Conservation (phyloP, 345 rosid genomes). For the Arabidopsis suecica region DNA sequence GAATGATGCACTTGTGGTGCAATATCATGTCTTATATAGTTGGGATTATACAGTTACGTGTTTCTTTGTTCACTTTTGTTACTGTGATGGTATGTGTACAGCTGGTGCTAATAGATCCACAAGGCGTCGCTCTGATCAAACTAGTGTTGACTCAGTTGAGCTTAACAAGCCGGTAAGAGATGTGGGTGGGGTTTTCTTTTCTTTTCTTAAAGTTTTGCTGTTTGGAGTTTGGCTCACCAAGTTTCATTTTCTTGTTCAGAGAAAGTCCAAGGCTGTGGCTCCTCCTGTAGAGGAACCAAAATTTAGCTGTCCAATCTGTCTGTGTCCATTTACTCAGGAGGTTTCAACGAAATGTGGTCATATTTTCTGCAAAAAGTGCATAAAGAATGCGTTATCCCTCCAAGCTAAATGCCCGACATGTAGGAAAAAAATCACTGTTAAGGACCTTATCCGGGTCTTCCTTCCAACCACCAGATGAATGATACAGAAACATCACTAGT, state of each 20-base stretch:
- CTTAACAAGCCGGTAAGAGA: slow-evolving; percentile 33
- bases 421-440: slow-evolving; percentile 68
- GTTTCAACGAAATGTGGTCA: slow-evolving; percentile 94
- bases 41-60: background rate
- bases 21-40: slow-evolving; percentile 5
- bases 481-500: slow-evolving; percentile 33
- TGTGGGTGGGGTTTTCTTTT: background rate
- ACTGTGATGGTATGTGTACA: slow-evolving; percentile 30
- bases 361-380: slow-evolving; percentile 85
- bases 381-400: slow-evolving; percentile 57
- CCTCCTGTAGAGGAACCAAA: slow-evolving; percentile 70
- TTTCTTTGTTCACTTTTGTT: slow-evolving; percentile 22
- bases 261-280: slow-evolving; percentile 45
- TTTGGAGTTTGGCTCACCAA: slow-evolving; percentile 25
- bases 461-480: slow-evolving; percentile 72
- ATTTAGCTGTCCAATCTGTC: slow-evolving; percentile 90
- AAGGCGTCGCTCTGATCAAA: slow-evolving; percentile 33
- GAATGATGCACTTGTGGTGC: background rate
- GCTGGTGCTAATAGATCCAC: slow-evolving; percentile 12
- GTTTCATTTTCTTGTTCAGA: slow-evolving; percentile 14
- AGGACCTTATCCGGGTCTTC: slow-evolving; percentile 81
- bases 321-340: slow-evolving; percentile 78
- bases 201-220: background rate
- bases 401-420: slow-evolving; percentile 91
- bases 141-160: slow-evolving; percentile 20